A percentile compares a stretch with the other conserved stretches of the same genome.
These are phyloP conservation scores for Myriosclerotinia duriaeana DNA, from an alignment of 2,329 filamentous ascomycete genomes.

Conservation along the genomic window DNA sequence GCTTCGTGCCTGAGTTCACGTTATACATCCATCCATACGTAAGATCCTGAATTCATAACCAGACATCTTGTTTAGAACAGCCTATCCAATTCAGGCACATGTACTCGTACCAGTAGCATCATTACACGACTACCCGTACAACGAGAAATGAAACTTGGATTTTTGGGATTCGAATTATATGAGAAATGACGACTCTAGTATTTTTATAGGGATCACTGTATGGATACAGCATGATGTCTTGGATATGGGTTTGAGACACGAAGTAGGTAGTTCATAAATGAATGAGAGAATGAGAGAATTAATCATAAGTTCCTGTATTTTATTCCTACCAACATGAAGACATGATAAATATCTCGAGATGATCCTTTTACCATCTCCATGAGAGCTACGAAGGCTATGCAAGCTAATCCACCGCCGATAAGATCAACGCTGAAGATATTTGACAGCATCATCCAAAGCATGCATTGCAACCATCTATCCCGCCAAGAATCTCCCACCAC, in stretches of 20 bases:
- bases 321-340: background rate
- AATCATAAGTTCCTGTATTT: background rate
- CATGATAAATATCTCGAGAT: background rate
- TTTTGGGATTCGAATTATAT: no score
- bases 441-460: background rate
- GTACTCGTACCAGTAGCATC: no score
- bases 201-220: no score
- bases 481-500: conserved; percentile 2
- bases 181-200: no score
- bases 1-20: background rate
- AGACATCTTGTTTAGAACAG: no score
- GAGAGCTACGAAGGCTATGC: background rate
- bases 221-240: background rate
- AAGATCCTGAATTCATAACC: no score
- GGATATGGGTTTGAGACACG: background rate
- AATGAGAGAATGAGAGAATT: background rate
- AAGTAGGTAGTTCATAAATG: background rate
- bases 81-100: no score
- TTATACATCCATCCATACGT: background rate
- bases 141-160: background rate
- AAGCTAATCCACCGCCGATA: background rate
- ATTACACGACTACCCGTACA: no score
- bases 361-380: background rate
- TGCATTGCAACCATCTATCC: background rate
- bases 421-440: background rate